These are phyloP conservation scores for Sporothrix sp. DNA, from an alignment of 2,329 filamentous ascomycete species.

Conservation along the genomic window DNA sequence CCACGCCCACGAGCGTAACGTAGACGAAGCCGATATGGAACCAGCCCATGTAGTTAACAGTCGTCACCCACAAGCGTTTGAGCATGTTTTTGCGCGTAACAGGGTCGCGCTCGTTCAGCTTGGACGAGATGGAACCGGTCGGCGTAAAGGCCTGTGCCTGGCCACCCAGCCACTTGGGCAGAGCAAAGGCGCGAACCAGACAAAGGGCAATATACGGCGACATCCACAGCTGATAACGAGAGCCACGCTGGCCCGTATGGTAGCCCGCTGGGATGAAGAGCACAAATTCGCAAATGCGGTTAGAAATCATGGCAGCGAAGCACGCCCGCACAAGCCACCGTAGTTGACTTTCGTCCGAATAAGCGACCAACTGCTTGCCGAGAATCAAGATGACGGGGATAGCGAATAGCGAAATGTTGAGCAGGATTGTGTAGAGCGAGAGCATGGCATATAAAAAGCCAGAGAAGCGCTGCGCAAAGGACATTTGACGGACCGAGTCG, in stretches of 20 bases:
- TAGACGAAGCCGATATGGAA: slow-evolving; percentile 48
- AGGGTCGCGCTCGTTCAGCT: slow-evolving; percentile 48
- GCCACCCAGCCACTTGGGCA: slow-evolving; percentile 51
- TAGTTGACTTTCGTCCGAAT: slow-evolving; percentile 42
- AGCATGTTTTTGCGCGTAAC: slow-evolving; percentile 42
- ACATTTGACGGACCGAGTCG: slow-evolving; percentile 42
- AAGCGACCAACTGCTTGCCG: slow-evolving; percentile 47
- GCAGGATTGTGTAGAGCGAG: slow-evolving; percentile 31
- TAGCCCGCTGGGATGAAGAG: slow-evolving; percentile 51
- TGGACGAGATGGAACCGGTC: slow-evolving; percentile 46
- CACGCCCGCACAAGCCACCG: slow-evolving; percentile 48
- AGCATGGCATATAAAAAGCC: slow-evolving; percentile 48
- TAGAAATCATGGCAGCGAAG: slow-evolving; percentile 40
- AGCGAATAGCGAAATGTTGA: slow-evolving; percentile 44
- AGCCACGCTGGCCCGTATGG: slow-evolving; percentile 47
- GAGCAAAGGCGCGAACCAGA: slow-evolving; percentile 47
- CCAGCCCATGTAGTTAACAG: slow-evolving; percentile 45
- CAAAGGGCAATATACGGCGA: slow-evolving; percentile 50
- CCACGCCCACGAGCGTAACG: slow-evolving; percentile 40
- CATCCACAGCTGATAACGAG: slow-evolving; percentile 52
- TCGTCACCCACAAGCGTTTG: slow-evolving; percentile 42
- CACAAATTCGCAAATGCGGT: slow-evolving; percentile 47
- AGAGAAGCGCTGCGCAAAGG: slow-evolving; percentile 46
- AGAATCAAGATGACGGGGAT: slow-evolving; percentile 49
- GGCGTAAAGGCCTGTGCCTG: slow-evolving; percentile 50